Base-by-base conservation (phyloP, 192 early-diverging fungal species). In the Gonapodya sp. region DNA sequence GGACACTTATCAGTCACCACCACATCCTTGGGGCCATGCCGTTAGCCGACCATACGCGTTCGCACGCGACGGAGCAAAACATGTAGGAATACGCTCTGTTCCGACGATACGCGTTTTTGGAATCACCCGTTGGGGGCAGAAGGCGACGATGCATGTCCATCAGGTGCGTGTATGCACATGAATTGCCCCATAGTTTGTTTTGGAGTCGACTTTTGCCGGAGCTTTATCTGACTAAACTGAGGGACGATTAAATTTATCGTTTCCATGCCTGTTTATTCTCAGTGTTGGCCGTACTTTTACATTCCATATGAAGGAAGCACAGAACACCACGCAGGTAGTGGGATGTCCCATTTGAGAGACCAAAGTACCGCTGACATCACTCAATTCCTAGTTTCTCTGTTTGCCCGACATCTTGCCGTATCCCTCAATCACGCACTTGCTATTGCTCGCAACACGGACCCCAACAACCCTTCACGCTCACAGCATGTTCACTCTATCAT, bases 61-160 rank as follows among this genome's bases (percentile, higher is more conserved):
- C 75, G 34, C 30, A 18, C 8, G 34, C 18, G 16, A 8, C 8
- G 31, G 8, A 33, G 8, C 75, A 33, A 77, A 18, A 34, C 8
- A 34, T 34, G 34, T 34, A 2, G 8, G 30, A 33, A 16, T 77
- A 34, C 75, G 75, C 18, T 77, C 30, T 34, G 93, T 93, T 2
- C 92, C 93, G n/a, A 87, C 94, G 1, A 82, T 97, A 77, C 88
- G 96, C 8, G 86, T 96, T n/a, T 97, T 93, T 84, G 95, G 95
- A 0, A 83, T 91, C 0, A 93, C 93, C 0, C 83, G 81, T 35
- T 84, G 80, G 35, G 92, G 92, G 0, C 94, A 96, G 86, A 90
- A 92, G 81, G 87, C 88, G 18, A 94, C 93, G 84, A 73, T 96
- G n/a, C 95, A 96, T 83, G 82, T 97, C 14, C 96, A 97, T 79